Percentiles rank a stretch among this genome's conserved stretches.
phyloP scores from a whole-genome alignment of 257 asterid genomes.

The Knoxia roxburghii region DNA sequence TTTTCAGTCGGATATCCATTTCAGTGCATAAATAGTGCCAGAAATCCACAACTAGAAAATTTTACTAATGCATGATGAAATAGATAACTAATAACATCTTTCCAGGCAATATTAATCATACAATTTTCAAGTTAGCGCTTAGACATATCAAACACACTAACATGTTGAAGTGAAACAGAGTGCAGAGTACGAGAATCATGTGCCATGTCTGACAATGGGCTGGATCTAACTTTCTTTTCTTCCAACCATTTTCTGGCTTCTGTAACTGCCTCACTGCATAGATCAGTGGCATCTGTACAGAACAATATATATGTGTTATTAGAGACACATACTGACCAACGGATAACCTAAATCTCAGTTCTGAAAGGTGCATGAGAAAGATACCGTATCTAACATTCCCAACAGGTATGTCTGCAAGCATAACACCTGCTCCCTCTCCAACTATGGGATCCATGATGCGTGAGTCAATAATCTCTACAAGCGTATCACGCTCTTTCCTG shows the following conservation, averaged over 20 bases:
- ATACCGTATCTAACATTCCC: slow-evolving; percentile 38
- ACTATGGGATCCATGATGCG: slow-evolving; percentile 49
- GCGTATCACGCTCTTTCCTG: slow-evolving; percentile 79
- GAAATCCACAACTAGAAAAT: too few relatives aligned
- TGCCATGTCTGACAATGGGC: slow-evolving; percentile 38
- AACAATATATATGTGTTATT: slow-evolving; percentile 13
- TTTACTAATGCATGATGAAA: too few relatives aligned
- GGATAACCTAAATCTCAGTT: not conserved
- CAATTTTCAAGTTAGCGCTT: not conserved
- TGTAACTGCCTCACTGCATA: slow-evolving; percentile 42
- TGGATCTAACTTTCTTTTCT: slow-evolving; percentile 54
- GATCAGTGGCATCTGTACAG: slow-evolving; percentile 44
- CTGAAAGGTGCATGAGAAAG: not conserved
- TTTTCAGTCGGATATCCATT: not conserved
- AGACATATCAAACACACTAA: slow-evolving; percentile 18
- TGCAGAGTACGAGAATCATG: slow-evolving; percentile 28
- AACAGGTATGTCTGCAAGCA: slow-evolving; percentile 24
- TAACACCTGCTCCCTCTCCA: slow-evolving; percentile 35
- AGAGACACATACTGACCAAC: slow-evolving; percentile 15
- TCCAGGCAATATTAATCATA: not conserved
- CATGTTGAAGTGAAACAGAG: slow-evolving; percentile 30
- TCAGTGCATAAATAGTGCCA: too few relatives aligned
- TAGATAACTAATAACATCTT: too few relatives aligned
- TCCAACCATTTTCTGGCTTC: slow-evolving; percentile 78
- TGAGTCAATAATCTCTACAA: slow-evolving; percentile 52